Conservation (phyloP, 441 rosid genomes). For the Theobroma grandiflorum region DNA sequence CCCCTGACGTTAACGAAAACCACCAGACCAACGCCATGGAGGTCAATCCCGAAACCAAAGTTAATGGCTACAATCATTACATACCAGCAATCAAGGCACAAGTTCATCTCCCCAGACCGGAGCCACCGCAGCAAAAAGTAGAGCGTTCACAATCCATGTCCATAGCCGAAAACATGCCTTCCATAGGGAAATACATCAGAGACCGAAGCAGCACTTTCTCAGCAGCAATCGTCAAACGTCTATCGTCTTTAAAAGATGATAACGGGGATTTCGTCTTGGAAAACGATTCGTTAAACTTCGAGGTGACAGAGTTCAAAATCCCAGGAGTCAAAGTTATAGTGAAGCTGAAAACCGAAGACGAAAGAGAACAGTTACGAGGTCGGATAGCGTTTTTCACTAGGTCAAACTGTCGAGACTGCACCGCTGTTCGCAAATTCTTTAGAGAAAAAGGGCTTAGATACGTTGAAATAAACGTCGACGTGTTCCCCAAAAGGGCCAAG, state of each 20-base stretch:
- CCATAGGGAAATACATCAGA: constrained; percentile 60
- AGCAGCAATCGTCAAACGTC: constrained; percentile 56
- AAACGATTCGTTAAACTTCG: constrained; percentile 30
- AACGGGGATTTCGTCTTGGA: constrained; percentile 23
- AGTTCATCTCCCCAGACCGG: constrained; percentile 74
- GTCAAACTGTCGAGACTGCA: constrained; percentile 83
- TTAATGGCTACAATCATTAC: constrained; percentile 2
- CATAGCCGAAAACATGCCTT: constrained; percentile 49
- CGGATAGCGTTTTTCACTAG: constrained; percentile 72
- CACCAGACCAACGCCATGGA: neutral
- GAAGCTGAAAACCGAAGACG: constrained; percentile 49
- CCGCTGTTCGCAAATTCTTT: constrained; percentile 75
- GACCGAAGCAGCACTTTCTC: constrained; percentile 65
- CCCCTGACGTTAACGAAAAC: neutral
- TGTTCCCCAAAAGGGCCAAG: constrained; percentile 60
- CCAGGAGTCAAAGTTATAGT: constrained; percentile 81
- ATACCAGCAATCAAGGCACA: constrained; percentile 52
- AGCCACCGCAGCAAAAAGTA: constrained; percentile 55
- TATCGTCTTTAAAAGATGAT: constrained; percentile 45
- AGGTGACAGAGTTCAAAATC: constrained; percentile 71
- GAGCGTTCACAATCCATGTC: constrained; percentile 46
- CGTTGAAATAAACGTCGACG: constrained; percentile 89
- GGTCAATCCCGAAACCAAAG: neutral
- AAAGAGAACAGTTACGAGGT: constrained; percentile 50
- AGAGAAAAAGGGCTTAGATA: constrained; percentile 58